Evolutionary conservation across 371 early-diverging fungal species (phyloP), one percentile per base, ranked within the genome.

Genomic region (Syncephalis fuscata): DNA sequence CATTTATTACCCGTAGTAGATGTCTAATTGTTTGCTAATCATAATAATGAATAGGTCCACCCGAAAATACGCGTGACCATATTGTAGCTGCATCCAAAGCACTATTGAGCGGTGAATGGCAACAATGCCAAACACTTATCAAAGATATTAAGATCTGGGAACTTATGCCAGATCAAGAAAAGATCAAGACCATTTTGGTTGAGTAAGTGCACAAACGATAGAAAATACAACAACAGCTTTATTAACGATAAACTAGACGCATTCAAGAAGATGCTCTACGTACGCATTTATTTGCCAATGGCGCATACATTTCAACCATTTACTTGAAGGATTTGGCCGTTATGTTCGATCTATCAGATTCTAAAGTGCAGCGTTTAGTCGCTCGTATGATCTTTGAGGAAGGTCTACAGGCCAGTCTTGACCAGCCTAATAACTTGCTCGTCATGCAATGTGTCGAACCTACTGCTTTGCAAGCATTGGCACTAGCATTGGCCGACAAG

Each of bases 11-110:
- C n/a, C n/a, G n/a, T n/a, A n/a, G n/a, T n/a, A n/a, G n/a, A n/a
- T n/a, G n/a, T n/a, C n/a, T n/a, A n/a, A n/a, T n/a, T 11, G 11
- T 32, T 32, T 32, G 32, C 32, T 32, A 32, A 32, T 32, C 32
- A 32, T 44, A 36, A n/a, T n/a, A n/a, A n/a, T n/a, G n/a, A 64
- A 61, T 65, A 27, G 53, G 67, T 17, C 98, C 98, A 24, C 93
- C 98, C 2, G 98, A 97, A 64, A 94, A 88, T 67, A 90, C 89
- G 15, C 76, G 95, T 50, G 98, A 97, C 69, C 88, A 91, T 64
- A 89, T 97, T 59, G 90, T 97, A 91, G 91, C 83, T 26, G 88
- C 94, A 2, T 79, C 97, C 45, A 88, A 89, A 67, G 83, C 91
- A 11, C 68, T 96, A 36, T 80, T 91, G 25, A 67, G 70, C 22